phyloP scores from a whole-genome alignment of 1,284 basidiomycete species.

The Ganoderma multipileum region DNA sequence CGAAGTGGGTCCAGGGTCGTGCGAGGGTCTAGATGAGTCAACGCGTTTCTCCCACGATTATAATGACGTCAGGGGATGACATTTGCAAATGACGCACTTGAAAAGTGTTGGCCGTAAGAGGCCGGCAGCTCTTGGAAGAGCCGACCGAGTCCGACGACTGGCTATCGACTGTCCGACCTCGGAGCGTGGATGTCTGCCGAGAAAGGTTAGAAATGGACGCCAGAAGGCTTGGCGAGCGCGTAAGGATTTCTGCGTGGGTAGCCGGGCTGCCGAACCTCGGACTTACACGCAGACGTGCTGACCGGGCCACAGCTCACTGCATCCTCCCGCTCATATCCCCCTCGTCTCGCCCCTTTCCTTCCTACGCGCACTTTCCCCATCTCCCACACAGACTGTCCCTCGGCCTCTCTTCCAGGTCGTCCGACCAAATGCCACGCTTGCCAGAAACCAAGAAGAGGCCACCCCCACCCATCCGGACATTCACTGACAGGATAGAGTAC shows the following conservation, averaged over 20 bases:
- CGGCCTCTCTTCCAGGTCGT: neutral
- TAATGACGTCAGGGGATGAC: neutral
- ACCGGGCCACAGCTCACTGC: neutral
- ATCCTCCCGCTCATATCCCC: neutral
- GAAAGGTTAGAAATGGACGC: neutral
- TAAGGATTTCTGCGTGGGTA: neutral
- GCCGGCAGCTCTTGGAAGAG: neutral
- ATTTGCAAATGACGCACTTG: neutral
- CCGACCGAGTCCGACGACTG: neutral
- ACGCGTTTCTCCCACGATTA: neutral
- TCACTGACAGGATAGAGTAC: constrained; percentile 32
- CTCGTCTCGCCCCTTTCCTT: neutral
- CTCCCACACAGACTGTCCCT: neutral
- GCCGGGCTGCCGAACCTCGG: neutral
- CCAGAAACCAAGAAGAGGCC: constrained; percentile 16
- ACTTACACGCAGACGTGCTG: neutral
- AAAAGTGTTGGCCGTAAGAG: neutral
- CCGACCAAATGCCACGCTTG: constrained; percentile 12
- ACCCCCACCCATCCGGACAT: constrained; percentile 25
- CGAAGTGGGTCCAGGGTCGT: too few species aligned
- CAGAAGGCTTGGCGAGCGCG: neutral
- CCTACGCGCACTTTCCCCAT: neutral
- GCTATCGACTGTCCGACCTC: too few species aligned
- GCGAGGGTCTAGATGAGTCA: too few species aligned
- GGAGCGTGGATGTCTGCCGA: neutral